phyloP scores from a whole-genome alignment of 169 alveolate genomes.

The Ichthyophthirius multifiliis region DNA sequence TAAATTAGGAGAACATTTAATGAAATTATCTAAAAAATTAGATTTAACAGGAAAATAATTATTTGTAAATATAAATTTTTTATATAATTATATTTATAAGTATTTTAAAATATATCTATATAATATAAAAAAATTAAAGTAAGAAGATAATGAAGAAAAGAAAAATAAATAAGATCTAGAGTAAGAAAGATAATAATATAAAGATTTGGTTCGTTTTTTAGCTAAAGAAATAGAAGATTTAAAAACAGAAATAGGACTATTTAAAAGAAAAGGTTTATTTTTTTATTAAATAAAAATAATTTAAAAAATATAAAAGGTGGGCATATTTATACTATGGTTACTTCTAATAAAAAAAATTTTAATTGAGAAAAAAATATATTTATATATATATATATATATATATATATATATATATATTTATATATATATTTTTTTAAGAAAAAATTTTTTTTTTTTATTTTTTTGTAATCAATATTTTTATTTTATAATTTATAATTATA shows the following conservation, averaged over 20 bases:
- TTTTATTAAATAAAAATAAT: neutral
- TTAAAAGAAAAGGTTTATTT: constrained; percentile 77
- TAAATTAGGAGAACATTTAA: constrained; percentile 54
- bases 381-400: too few relatives aligned
- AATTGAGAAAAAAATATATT: neutral
- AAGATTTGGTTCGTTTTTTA: constrained; percentile 69
- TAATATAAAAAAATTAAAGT: neutral
- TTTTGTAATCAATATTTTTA: too few relatives aligned
- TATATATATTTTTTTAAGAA: too few relatives aligned
- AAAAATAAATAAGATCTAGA: constrained; percentile 61
- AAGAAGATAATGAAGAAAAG: constrained; percentile 69
- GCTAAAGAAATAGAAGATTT: constrained; percentile 82
- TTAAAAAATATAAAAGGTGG: constrained; percentile 75
- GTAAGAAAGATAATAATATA: constrained; percentile 69
- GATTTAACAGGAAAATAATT: constrained; percentile 64
- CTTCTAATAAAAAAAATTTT: constrained; percentile 73
- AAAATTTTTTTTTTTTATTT: too few relatives aligned
- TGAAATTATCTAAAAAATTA: constrained; percentile 57
- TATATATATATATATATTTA: too few relatives aligned
- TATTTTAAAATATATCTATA: too few relatives aligned
- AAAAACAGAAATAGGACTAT: constrained; percentile 87
- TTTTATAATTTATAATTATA: too few relatives aligned
- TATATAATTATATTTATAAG: too few relatives aligned
- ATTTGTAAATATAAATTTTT: neutral
- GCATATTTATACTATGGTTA: constrained; percentile 90